Evolutionary conservation across 331 rosid species (phyloP), one percentile per base, ranked within the genome.

Genomic region (Stylosanthes scabra): DNA sequence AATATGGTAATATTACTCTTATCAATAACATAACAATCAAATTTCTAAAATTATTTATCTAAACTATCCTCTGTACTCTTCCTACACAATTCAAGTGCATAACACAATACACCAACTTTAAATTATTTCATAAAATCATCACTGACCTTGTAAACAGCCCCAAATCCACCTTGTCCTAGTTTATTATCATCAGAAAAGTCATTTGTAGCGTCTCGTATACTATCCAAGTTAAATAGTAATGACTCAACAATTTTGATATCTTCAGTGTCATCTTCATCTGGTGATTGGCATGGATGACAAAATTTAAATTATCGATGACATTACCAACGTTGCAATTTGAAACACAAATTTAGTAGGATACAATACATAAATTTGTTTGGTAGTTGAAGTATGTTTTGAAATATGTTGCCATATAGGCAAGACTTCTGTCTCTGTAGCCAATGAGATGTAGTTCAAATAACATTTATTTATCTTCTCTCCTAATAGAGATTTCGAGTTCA

Each of bases 181-280:
- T 50, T 50, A 50, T 50, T 50, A 50, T 20, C n/a, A 13, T 50
- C 55, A 50, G 55, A 50, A 16, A 50, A 50, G 55, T 50, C 55
- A 50, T 50, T 50, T 6, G 55, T 50, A 50, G 25, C 55, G 2
- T 50, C 55, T 50, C 3, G 25, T 50, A 50, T 50, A 5, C 20
- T n/a, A 2, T n/a, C 55, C 16, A 50, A 50, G 55, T 50, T 50
- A 7, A 50, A 50, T 50, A 12, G 25, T 8, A 50, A 50, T 50
- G 55, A 50, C 55, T 50, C 13, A 4, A 50, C 25, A 50, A 50
- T 13, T n/a, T 50, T 13, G 6, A n/a, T 50, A 5, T 50, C 55
- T 50, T 50, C 55, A 50, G 39, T 34, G 39, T n/a, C 7, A 5
- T 50, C 55, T 3, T 50, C 55, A 6, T 50, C 55, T 50, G 2